Percentiles rank a stretch among this genome's conserved stretches.
Conservation (phyloP, 2,329 filamentous ascomycete genomes). For the Dactylonectria macrodidyma region DNA sequence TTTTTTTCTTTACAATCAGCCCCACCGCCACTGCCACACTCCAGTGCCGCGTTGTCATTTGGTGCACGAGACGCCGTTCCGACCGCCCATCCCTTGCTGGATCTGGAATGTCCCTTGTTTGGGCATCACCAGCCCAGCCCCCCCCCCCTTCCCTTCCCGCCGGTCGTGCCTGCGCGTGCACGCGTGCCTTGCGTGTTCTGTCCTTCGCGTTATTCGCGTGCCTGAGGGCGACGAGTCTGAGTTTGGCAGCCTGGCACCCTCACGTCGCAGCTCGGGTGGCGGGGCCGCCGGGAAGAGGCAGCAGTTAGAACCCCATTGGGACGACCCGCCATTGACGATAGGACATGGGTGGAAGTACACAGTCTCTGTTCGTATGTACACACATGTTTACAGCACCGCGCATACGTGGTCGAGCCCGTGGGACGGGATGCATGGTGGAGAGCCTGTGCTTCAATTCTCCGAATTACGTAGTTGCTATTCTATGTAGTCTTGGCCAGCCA, state of each 20-base stretch:
- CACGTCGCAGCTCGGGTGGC: background rate
- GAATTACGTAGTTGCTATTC: no score
- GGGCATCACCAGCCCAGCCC: background rate
- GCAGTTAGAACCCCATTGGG: constrained; percentile 1
- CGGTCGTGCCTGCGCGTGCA: background rate
- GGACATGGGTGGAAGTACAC: background rate
- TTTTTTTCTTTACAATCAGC: constrained; percentile 14
- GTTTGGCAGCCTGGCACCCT: background rate
- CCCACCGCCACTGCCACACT: constrained; percentile 22
- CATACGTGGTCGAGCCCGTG: background rate
- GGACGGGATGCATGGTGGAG: background rate
- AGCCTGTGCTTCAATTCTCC: background rate
- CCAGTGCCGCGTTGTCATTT: constrained; percentile 20
- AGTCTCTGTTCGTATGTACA: no score
- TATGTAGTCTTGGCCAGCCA: no score
- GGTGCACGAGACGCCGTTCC: constrained; percentile 8
- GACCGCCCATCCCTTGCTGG: background rate
- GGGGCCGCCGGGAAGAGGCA: constrained; percentile 6
- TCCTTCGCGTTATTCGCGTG: background rate
- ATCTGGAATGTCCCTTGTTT: background rate
- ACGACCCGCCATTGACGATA: background rate
- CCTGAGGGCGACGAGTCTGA: background rate
- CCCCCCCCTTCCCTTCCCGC: background rate
- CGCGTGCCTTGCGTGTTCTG: background rate
- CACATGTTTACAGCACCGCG: background rate